phyloP scores from a whole-genome alignment of 2,329 filamentous ascomycete species.

The Cladosporium sp. region DNA sequence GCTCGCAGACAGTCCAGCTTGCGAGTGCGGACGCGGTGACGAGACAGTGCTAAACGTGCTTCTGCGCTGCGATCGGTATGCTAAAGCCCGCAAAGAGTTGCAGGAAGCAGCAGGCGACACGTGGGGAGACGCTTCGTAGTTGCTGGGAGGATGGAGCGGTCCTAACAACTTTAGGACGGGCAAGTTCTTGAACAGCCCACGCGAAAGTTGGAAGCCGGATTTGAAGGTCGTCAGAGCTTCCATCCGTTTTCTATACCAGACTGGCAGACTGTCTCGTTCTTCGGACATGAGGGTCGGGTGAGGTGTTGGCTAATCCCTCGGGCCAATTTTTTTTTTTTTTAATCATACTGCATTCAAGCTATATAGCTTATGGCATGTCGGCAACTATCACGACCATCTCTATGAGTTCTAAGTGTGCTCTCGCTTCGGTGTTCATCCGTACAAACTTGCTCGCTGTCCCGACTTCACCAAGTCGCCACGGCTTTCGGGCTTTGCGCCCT shows the following conservation, averaged over 20 bases:
- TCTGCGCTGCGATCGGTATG: constrained; percentile 1
- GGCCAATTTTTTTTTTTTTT: too few relatives aligned
- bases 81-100: neutral
- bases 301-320: too few relatives aligned
- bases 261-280: too few relatives aligned
- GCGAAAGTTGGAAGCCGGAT: too few relatives aligned
- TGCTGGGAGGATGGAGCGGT: constrained; percentile 2
- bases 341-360: too few relatives aligned
- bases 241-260: too few relatives aligned
- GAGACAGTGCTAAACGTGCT: constrained; percentile 5
- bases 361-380: too few relatives aligned
- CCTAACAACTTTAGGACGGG: neutral
- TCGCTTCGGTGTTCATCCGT: neutral
- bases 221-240: too few relatives aligned
- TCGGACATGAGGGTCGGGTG: too few relatives aligned
- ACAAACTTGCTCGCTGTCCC: neutral
- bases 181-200: neutral
- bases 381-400: neutral
- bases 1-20: neutral
- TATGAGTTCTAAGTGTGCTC: neutral
- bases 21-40: constrained; percentile 2
- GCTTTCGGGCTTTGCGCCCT: neutral
- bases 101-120: too few relatives aligned
- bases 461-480: too few relatives aligned
- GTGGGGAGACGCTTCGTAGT: neutral